Conservation (phyloP, 2,329 filamentous ascomycete genomes). For the Beauveria caledonica region DNA sequence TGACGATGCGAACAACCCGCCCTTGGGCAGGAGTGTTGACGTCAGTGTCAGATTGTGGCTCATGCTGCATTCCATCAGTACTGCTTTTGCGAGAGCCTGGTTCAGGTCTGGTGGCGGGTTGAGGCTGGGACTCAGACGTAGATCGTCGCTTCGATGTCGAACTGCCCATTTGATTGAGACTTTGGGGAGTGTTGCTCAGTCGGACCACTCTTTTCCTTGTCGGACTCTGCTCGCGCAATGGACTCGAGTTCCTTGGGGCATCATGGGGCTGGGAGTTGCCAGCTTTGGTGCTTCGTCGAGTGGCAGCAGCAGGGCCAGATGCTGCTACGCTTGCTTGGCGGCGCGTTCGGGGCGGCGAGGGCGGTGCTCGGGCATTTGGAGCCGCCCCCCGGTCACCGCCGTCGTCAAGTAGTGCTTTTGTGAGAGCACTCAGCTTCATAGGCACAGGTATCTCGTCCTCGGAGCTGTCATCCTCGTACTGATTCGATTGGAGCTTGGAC, state of each 20-base stretch:
- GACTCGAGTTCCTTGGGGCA: conserved; percentile 34
- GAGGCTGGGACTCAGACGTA: conserved; percentile 21
- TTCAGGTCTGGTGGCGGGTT: conserved; percentile 17
- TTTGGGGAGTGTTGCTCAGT: conserved; percentile 43
- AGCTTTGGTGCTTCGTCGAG: conserved; percentile 38
- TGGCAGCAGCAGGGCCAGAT: conserved; percentile 33
- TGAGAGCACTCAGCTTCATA: conserved; percentile 88
- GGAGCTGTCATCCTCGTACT: conserved; percentile 69
- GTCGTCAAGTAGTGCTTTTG: conserved; percentile 72
- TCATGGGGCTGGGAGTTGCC: conserved; percentile 36
- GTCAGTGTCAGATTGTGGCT: conserved; percentile 29
- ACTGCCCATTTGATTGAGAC: conserved; percentile 29
- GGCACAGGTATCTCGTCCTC: conserved; percentile 89
- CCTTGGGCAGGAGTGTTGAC: conserved; percentile 48
- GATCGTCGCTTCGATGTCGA: conserved; percentile 40
- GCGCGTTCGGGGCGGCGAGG: conserved; percentile 40
- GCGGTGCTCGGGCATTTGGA: conserved; percentile 30
- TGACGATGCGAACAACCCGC: conserved; percentile 46
- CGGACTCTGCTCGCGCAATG: conserved; percentile 44
- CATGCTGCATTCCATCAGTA: conserved; percentile 33
- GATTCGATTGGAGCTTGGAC: conserved; percentile 28
- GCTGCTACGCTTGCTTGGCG: conserved; percentile 41
- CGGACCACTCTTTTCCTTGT: conserved; percentile 50
- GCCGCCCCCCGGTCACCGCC: conserved; percentile 42
- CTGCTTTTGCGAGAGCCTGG: conserved; percentile 32